These are phyloP conservation scores for Sphagnum magellanicum DNA, from an alignment of 228 moss, liverwort and hornwort genomes.

Conservation along the genomic window DNA sequence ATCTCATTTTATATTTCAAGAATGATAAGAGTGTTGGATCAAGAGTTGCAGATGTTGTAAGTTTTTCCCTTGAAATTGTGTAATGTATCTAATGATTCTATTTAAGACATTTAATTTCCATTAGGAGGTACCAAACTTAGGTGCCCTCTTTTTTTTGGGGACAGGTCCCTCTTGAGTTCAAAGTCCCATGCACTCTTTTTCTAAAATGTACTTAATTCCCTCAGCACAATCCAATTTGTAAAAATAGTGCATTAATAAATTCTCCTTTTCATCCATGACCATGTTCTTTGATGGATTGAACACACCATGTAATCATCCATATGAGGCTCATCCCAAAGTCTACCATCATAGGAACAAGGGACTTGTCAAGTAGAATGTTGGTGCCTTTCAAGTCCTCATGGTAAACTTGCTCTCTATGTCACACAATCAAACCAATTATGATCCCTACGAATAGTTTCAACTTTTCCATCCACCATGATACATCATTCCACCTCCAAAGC, in stretches of 20 bases:
- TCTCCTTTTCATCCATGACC: not conserved
- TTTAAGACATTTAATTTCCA: too few relatives aligned
- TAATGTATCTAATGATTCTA: too few relatives aligned
- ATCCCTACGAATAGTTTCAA: conserved; percentile 1
- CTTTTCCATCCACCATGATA: conserved; percentile 6
- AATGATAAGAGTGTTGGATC: too few relatives aligned
- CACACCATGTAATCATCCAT: conserved; percentile 1
- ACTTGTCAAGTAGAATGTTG: conserved; percentile 4
- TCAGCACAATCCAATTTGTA: conserved; percentile 3
- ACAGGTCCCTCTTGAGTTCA: not conserved
- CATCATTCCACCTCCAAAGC: not conserved
- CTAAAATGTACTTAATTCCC: conserved; percentile 4
- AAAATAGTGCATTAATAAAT: conserved; percentile 1
- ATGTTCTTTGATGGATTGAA: conserved; percentile 4
- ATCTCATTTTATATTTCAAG: too few relatives aligned
- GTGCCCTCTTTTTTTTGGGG: too few relatives aligned
- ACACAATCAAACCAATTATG: not conserved
- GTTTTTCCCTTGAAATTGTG: too few relatives aligned
- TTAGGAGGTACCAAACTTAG: too few relatives aligned
- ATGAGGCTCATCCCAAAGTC: conserved; percentile 6
- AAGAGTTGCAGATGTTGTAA: too few relatives aligned
- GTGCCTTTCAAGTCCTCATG: conserved; percentile 5
- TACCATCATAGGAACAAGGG: not conserved
- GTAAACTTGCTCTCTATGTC: conserved; percentile 3
- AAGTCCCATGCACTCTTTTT: not conserved